Conservation (phyloP, 2,329 filamentous ascomycete genomes). For the Fusarium concolor region DNA sequence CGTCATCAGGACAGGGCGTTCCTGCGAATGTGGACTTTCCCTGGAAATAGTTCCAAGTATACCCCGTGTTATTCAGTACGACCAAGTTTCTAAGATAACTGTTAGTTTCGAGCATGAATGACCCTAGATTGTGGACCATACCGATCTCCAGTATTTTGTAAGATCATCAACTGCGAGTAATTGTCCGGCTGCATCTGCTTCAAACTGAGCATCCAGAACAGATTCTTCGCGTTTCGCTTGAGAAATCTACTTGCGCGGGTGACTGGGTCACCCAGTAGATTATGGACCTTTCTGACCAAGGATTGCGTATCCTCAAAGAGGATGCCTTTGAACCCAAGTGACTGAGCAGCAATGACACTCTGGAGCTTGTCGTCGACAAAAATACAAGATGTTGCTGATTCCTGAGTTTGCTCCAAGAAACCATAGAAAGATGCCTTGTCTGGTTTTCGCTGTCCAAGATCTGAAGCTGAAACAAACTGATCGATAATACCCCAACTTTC, state of each 20-base stretch:
- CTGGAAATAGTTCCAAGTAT: constrained; percentile 13
- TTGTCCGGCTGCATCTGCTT: neutral
- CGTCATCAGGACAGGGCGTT: neutral
- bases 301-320: neutral
- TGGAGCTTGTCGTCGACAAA: constrained; percentile 9
- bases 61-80: neutral
- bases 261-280: neutral
- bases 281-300: neutral
- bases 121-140: neutral
- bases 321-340: neutral
- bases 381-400: neutral
- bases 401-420: neutral
- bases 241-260: neutral
- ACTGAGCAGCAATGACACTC: neutral
- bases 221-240: neutral
- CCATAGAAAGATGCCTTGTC: neutral
- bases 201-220: constrained; percentile 2
- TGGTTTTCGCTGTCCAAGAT: neutral
- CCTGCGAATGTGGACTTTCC: neutral
- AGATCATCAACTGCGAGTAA: constrained; percentile 2
- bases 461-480: neutral
- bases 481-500: constrained; percentile 12
- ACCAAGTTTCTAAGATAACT: neutral
- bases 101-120: neutral
- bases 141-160: neutral